Evolutionary conservation across 2,329 filamentous ascomycete genomes (phyloP).

Genomic region (Aspergillus quadrilineatus): DNA sequence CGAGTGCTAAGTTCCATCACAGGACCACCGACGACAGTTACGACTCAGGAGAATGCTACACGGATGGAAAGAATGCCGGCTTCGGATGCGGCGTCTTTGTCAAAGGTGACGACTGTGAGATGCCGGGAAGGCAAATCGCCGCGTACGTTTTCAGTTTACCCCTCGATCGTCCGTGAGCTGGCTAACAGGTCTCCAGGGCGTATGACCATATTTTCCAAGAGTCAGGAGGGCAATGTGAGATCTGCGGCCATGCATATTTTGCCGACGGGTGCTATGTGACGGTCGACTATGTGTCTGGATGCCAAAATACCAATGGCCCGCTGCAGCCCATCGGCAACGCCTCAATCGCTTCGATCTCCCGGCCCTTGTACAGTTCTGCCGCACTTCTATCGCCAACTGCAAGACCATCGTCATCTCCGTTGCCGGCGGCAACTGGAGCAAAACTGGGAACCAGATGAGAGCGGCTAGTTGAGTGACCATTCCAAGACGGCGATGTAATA

Average conservation of each 20-base stretch:
- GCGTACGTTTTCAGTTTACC: neutral
- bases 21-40: neutral
- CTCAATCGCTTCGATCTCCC: neutral
- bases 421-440: too few species aligned
- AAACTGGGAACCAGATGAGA: too few species aligned
- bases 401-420: too few species aligned
- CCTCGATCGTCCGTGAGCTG: neutral
- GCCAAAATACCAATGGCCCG: neutral
- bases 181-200: conserved; percentile 1
- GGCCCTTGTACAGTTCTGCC: too few species aligned
- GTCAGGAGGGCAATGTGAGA: conserved; percentile 1
- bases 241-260: conserved; percentile 11
- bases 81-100: conserved; percentile 16
- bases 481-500: too few species aligned
- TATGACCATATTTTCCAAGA: conserved; percentile 6
- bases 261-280: conserved; percentile 7
- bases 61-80: conserved; percentile 10
- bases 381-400: too few species aligned
- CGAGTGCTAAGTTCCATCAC: neutral
- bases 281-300: conserved; percentile 8
- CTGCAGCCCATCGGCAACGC: neutral
- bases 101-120: conserved; percentile 8
- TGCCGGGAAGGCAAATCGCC: neutral
- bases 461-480: too few species aligned
- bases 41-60: conserved; percentile 10